A percentile compares a stretch with the other conserved stretches of the same genome.
phyloP scores from a whole-genome alignment of 2,329 filamentous ascomycete genomes.

The Trichophyton verrucosum region DNA sequence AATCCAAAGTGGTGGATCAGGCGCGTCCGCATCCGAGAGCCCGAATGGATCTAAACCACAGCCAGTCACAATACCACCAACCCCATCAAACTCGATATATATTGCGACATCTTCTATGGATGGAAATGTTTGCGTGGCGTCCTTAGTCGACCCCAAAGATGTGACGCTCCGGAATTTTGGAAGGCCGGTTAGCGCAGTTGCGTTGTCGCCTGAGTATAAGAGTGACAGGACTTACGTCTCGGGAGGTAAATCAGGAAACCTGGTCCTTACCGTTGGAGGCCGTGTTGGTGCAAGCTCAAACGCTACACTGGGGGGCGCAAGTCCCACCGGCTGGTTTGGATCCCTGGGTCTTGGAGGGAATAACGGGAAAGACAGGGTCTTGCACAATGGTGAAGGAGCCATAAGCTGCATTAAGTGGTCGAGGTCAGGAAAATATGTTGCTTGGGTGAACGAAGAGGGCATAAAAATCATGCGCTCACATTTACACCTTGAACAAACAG shows the following conservation, averaged over 20 bases:
- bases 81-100: conserved; percentile 79
- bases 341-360: conserved; percentile 62
- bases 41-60: conserved; percentile 13
- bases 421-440: conserved; percentile 77
- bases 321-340: conserved; percentile 82
- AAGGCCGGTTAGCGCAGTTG: conserved; percentile 79
- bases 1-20: neutral
- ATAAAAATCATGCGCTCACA: conserved; percentile 97
- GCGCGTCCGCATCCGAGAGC: conserved; percentile 14
- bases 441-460: conserved; percentile 91
- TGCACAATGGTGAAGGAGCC: conserved; percentile 84
- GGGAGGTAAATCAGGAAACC: conserved; percentile 73
- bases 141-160: conserved; percentile 75
- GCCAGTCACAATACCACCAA: conserved; percentile 46
- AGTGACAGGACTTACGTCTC: conserved; percentile 81
- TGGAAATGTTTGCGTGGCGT: conserved; percentile 86
- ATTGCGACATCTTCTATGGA: conserved; percentile 91
- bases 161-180: conserved; percentile 88
- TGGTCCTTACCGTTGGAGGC: conserved; percentile 76
- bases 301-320: conserved; percentile 60
- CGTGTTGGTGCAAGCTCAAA: conserved; percentile 65
- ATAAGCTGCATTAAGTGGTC: conserved; percentile 95
- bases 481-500: conserved; percentile 60
- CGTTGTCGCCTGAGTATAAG: conserved; percentile 89
- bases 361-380: conserved; percentile 68